Conservation (phyloP, 371 early-diverging fungal genomes). For the Mucor lusitanicus region DNA sequence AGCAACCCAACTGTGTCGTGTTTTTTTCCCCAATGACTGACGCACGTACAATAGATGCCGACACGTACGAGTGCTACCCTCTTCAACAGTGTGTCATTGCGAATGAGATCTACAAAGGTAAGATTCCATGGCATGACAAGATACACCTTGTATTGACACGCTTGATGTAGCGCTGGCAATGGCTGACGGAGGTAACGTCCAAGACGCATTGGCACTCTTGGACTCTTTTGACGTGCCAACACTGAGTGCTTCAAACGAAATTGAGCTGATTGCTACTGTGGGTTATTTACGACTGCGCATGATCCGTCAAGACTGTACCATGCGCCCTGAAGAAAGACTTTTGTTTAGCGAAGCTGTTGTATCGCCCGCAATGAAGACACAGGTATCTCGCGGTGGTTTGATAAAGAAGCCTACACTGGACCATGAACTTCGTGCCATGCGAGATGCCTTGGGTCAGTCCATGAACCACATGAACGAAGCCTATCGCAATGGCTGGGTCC, state of each 20-base stretch:
- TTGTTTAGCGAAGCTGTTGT: neutral
- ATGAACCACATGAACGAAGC: slow-evolving; percentile 28
- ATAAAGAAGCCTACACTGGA: neutral
- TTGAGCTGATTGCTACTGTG: slow-evolving; percentile 14
- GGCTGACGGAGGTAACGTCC: neutral
- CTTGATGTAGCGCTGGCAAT: neutral
- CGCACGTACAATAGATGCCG: neutral
- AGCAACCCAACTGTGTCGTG: neutral
- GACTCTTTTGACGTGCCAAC: slow-evolving; percentile 11
- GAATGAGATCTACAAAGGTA: slow-evolving; percentile 20
- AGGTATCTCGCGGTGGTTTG: slow-evolving; percentile 2
- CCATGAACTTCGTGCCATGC: slow-evolving; percentile 13
- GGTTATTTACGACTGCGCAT: slow-evolving; percentile 13
- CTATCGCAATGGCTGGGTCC: slow-evolving; percentile 16
- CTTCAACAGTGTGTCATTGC: slow-evolving; percentile 11
- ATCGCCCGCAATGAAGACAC: slow-evolving; percentile 18
- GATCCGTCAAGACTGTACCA: neutral
- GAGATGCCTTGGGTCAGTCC: slow-evolving; percentile 17
- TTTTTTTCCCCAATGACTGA: too few species aligned
- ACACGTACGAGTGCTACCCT: slow-evolving; percentile 14
- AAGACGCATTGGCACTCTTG: neutral
- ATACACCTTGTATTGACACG: neutral
- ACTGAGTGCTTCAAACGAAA: neutral
- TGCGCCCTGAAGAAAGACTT: neutral
- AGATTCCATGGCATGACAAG: neutral